phyloP scores from a whole-genome alignment of 108 stramenopile genomes.

The Conticribra weissflogii region DNA sequence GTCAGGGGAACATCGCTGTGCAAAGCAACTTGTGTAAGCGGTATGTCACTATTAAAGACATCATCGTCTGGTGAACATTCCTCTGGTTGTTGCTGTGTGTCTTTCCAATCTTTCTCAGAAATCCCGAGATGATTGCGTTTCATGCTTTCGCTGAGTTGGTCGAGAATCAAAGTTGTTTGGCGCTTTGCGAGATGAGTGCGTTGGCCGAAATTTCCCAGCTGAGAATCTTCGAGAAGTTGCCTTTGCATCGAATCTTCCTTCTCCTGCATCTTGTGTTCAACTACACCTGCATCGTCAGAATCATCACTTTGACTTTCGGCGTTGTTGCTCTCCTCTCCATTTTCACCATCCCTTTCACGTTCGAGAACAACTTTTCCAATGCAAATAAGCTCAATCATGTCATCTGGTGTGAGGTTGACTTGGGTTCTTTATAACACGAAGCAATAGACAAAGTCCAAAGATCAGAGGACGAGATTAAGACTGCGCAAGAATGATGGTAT shows the following conservation, averaged over 20 bases:
- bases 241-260: slow-evolving; percentile 65
- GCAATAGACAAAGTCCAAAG: neutral
- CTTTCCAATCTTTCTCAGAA: slow-evolving; percentile 17
- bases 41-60: neutral
- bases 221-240: slow-evolving; percentile 55
- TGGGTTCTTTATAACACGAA: slow-evolving; percentile 55
- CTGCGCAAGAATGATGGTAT: too few relatives aligned
- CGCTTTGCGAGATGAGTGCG: slow-evolving; percentile 40
- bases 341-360: slow-evolving; percentile 24
- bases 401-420: slow-evolving; percentile 89
- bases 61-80: neutral
- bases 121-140: slow-evolving; percentile 33
- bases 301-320: slow-evolving; percentile 40
- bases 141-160: slow-evolving; percentile 46
- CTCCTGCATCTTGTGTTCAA: slow-evolving; percentile 62
- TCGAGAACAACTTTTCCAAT: slow-evolving; percentile 81
- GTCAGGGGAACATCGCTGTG: neutral
- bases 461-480: too few relatives aligned
- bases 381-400: slow-evolving; percentile 85
- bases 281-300: slow-evolving; percentile 55
- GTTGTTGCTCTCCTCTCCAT: slow-evolving; percentile 34
- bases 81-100: slow-evolving; percentile 2
- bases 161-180: slow-evolving; percentile 51
- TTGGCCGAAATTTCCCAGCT: slow-evolving; percentile 47
- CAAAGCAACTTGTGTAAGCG: neutral